Percentiles rank a stretch among this genome's conserved stretches.
These are phyloP conservation scores for Boechera retrofracta DNA, from an alignment of 345 rosid genomes.

Conservation along the genomic window DNA sequence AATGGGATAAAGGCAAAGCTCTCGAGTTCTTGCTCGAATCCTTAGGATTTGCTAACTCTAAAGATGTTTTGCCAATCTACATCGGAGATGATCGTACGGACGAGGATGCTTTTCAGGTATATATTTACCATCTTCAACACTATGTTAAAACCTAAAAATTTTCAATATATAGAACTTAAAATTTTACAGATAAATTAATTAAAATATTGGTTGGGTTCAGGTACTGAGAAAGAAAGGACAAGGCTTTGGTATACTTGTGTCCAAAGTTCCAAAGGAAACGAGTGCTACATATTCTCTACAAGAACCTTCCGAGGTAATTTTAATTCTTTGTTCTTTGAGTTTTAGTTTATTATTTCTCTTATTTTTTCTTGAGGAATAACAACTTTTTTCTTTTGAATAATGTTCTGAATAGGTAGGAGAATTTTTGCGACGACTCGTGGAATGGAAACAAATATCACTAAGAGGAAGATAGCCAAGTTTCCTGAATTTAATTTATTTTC, in stretches of 20 bases:
- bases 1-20: constrained; percentile 97
- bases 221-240: constrained; percentile 72
- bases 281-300: constrained; percentile 81
- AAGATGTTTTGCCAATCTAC: constrained; percentile 72
- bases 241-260: constrained; percentile 88
- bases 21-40: constrained; percentile 81
- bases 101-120: constrained; percentile 94
- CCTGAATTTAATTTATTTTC: neutral
- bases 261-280: constrained; percentile 85
- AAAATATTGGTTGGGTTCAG: constrained; percentile 39
- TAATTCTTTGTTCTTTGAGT: neutral
- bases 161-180: neutral
- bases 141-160: neutral
- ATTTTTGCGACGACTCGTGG: constrained; percentile 67
- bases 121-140: neutral
- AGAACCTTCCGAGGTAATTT: constrained; percentile 78
- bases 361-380: constrained; percentile 5
- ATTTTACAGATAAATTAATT: neutral
- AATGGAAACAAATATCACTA: constrained; percentile 58
- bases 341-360: neutral
- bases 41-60: constrained; percentile 63
- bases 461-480: constrained; percentile 25
- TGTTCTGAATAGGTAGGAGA: constrained; percentile 63
- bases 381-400: neutral
- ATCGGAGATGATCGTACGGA: constrained; percentile 93